Evolutionary conservation across 2,329 filamentous ascomycete species (phyloP).

Genomic region (Reticulascus tulasneorum): DNA sequence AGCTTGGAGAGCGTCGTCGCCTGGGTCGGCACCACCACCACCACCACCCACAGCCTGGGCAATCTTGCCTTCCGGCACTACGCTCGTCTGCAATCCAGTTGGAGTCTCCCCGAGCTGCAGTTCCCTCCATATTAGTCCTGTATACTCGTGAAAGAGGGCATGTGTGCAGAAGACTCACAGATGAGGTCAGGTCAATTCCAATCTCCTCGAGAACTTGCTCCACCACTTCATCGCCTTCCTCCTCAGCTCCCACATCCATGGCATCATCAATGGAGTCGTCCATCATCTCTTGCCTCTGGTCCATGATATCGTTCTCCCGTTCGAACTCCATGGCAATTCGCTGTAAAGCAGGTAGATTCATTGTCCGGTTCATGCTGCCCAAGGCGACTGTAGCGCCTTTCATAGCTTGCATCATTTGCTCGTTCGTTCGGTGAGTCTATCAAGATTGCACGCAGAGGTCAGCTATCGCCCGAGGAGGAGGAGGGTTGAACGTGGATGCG

Average conservation of each 20-base stretch:
- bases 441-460: slow-evolving; percentile 8
- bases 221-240: slow-evolving; percentile 94
- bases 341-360: slow-evolving; percentile 94
- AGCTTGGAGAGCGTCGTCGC: slow-evolving; percentile 93
- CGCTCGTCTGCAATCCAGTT: slow-evolving; percentile 70
- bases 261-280: slow-evolving; percentile 97
- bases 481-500: slow-evolving; percentile 1
- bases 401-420: slow-evolving; percentile 99
- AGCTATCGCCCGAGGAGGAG: background rate
- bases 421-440: slow-evolving; percentile 93
- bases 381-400: slow-evolving; percentile 92
- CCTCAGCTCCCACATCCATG: slow-evolving; percentile 84
- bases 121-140: slow-evolving; percentile 3
- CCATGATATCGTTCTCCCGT: slow-evolving; percentile 98
- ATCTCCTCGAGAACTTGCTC: slow-evolving; percentile 97
- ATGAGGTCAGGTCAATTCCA: slow-evolving; percentile 84
- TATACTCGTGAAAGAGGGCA: background rate
- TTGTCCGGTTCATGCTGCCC: slow-evolving; percentile 94
- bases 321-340: slow-evolving; percentile 99
- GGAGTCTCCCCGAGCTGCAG: slow-evolving; percentile 86
- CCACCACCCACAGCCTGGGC: slow-evolving; percentile 78
- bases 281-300: slow-evolving; percentile 99
- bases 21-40: slow-evolving; percentile 54
- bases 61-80: slow-evolving; percentile 70
- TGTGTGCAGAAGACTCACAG: slow-evolving; percentile 59